Percentiles rank a stretch among this genome's conserved stretches.
Evolutionary conservation across 169 alveolate genomes (phyloP).

Genomic region (Babesia bovis): DNA sequence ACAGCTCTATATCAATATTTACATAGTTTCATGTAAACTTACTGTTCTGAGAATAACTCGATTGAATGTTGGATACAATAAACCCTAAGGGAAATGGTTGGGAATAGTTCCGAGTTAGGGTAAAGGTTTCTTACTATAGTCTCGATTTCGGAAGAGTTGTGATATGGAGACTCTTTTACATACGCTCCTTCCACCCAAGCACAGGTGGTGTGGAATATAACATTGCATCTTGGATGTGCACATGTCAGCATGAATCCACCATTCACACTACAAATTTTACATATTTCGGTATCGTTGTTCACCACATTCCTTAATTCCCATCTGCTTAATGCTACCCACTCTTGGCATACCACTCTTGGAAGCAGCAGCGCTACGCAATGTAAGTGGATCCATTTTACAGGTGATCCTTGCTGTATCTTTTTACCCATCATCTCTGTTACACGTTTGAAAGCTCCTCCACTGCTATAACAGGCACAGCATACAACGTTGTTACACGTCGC

Average conservation of each 20-base stretch:
- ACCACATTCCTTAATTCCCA: conserved; percentile 26
- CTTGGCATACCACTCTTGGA: conserved; percentile 48
- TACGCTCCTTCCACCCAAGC: conserved; percentile 59
- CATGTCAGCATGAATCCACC: conserved; percentile 52
- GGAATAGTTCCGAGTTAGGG: conserved; percentile 30
- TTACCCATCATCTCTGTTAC: not conserved
- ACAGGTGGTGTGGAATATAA: conserved; percentile 56
- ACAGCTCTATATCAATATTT: conserved; percentile 38
- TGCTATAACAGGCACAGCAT: conserved; percentile 49
- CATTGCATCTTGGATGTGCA: conserved; percentile 9
- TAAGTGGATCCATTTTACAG: conserved; percentile 55
- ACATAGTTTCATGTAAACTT: not conserved
- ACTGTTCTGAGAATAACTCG: conserved; percentile 27
- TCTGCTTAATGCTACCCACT: conserved; percentile 26
- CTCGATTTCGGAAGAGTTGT: conserved; percentile 11
- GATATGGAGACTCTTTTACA: conserved; percentile 34
- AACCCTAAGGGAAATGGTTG: conserved; percentile 22
- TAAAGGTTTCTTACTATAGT: not conserved
- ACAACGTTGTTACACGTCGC: conserved; percentile 44
- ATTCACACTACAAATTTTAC: conserved; percentile 39
- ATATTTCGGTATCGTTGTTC: not conserved
- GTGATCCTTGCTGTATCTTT: not conserved
- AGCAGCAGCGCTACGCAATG: conserved; percentile 51
- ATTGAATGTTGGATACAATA: conserved; percentile 39
- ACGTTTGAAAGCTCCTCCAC: conserved; percentile 65